These are phyloP conservation scores for Ceratocystis eucalypticola DNA, from an alignment of 2,329 filamentous ascomycete species.

Conservation along the genomic window DNA sequence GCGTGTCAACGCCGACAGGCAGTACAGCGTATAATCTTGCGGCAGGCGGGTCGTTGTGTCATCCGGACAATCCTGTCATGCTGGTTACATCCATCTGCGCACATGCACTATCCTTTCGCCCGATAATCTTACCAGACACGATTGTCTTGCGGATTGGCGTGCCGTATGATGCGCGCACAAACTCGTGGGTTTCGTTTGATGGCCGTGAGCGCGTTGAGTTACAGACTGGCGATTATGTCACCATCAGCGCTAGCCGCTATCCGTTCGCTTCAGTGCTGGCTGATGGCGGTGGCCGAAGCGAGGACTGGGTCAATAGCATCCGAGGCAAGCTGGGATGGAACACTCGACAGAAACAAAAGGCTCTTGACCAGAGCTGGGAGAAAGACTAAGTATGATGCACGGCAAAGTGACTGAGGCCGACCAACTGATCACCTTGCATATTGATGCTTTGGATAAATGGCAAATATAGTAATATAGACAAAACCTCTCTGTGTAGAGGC, in stretches of 20 bases:
- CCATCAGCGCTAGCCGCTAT: constrained; percentile 65
- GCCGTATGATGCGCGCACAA: constrained; percentile 81
- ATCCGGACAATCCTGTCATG: constrained; percentile 93
- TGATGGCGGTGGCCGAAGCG: constrained; percentile 47
- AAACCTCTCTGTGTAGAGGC: not conserved
- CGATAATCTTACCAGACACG: constrained; percentile 92
- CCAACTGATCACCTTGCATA: not conserved
- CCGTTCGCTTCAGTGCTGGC: constrained; percentile 68
- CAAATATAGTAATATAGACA: not conserved
- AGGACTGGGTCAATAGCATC: constrained; percentile 75
- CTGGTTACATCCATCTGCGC: constrained; percentile 88
- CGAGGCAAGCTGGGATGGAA: constrained; percentile 71
- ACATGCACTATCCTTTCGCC: constrained; percentile 86
- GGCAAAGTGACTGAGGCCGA: not conserved
- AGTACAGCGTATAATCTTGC: constrained; percentile 93
- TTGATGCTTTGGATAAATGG: not conserved
- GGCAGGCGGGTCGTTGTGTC: constrained; percentile 85
- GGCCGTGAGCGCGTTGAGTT: constrained; percentile 79
- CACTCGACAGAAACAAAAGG: constrained; percentile 62
- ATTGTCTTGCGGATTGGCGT: constrained; percentile 87
- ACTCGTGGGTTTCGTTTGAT: constrained; percentile 96
- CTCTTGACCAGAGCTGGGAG: constrained; percentile 29
- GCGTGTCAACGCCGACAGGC: constrained; percentile 85
- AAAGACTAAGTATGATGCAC: not conserved
- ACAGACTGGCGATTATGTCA: constrained; percentile 67